A percentile compares a stretch with the other conserved stretches of the same genome.
Conservation (phyloP, 495 filamentous ascomycete species). For the Echria macrotheca region DNA sequence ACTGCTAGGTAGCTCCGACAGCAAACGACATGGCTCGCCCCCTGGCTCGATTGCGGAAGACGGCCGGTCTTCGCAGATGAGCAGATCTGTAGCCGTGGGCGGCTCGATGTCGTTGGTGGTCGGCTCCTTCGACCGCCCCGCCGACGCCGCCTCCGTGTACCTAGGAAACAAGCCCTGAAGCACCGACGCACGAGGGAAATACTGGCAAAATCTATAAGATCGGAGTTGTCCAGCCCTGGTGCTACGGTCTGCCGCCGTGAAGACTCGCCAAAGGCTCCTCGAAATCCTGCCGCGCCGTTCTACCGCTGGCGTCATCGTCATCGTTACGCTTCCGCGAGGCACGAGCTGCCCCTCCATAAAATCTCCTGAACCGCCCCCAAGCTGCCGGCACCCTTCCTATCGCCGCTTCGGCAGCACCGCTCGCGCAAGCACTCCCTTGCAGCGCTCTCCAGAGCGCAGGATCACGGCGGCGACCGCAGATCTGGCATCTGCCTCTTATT, state of each 20-base stretch:
- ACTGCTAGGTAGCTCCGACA: neutral
- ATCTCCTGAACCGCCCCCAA: constrained; percentile 13
- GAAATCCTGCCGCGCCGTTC: constrained; percentile 24
- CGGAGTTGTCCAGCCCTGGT: constrained; percentile 27
- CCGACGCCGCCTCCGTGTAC: neutral
- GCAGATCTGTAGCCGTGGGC: constrained; percentile 8
- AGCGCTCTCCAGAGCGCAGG: neutral
- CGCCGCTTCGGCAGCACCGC: constrained; percentile 8
- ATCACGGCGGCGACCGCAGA: constrained; percentile 1
- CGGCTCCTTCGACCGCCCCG: neutral
- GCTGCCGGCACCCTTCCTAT: constrained; percentile 17
- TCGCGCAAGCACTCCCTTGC: constrained; percentile 17
- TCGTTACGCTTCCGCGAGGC: constrained; percentile 14
- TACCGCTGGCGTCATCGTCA: neutral
- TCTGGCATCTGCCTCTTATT: constrained; percentile 13
- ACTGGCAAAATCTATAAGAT: constrained; percentile 34
- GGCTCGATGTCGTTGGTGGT: constrained; percentile 1
- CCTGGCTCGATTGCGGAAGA: constrained; percentile 8
- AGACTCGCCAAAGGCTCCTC: constrained; percentile 25
- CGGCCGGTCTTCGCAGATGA: constrained; percentile 11
- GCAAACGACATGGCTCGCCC: neutral
- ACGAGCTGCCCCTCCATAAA: constrained; percentile 3
- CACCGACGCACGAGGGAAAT: constrained; percentile 8
- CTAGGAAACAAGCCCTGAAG: neutral
- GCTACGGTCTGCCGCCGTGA: constrained; percentile 18